phyloP scores from a whole-genome alignment of 2,329 filamentous ascomycete genomes.

The Aureobasidium melanogenum region DNA sequence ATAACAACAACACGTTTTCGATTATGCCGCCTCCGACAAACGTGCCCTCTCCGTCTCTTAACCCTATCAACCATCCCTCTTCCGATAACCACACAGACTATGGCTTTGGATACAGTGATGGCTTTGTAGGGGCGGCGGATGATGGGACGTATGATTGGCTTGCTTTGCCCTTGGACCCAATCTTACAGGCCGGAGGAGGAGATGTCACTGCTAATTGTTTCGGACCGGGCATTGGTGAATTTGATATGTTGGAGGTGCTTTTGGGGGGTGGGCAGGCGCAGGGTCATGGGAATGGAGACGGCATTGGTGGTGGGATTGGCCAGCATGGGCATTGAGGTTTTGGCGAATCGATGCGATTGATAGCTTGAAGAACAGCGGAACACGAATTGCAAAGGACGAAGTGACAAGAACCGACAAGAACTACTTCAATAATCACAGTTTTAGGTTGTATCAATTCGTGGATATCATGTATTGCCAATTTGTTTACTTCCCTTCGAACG shows the following conservation, averaged over 20 bases:
- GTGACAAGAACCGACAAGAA: too few relatives aligned
- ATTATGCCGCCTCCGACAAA: constrained; percentile 40
- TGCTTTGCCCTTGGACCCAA: constrained; percentile 51
- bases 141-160: constrained; percentile 42
- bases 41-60: neutral
- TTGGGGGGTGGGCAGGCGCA: constrained; percentile 17
- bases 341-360: too few relatives aligned
- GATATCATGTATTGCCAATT: neutral
- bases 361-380: too few relatives aligned
- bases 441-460: neutral
- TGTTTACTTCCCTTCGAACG: neutral
- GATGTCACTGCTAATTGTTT: constrained; percentile 48
- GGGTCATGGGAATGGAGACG: neutral
- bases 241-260: constrained; percentile 42
- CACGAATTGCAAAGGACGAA: too few relatives aligned
- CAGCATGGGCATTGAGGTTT: neutral
- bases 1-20: constrained; percentile 30
- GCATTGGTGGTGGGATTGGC: neutral
- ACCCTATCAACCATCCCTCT: constrained; percentile 12
- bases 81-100: neutral
- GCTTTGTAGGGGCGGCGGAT: constrained; percentile 14
- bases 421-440: too few relatives aligned
- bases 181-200: constrained; percentile 48
- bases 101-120: constrained; percentile 14
- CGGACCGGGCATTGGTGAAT: constrained; percentile 56